Base-by-base conservation (phyloP, 2,329 filamentous ascomycete genomes). In the Fusarium continuum region DNA sequence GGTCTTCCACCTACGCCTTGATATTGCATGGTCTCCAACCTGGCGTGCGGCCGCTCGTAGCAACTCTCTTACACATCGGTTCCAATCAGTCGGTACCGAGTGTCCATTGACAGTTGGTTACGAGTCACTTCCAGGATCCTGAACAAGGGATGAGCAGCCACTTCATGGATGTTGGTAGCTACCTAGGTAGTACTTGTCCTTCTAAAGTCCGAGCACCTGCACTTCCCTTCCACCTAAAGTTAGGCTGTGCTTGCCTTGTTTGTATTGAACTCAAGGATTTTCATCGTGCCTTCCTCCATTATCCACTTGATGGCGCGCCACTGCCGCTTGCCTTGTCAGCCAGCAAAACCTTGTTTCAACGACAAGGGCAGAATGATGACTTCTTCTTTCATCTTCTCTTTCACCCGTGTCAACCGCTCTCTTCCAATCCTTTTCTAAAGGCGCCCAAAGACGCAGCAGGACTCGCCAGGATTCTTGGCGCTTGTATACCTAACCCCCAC, bases 321-420 rank as follows among this genome's bases (percentile, higher is more conserved):
- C 64, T 55, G 31, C 61, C 54, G 26, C 44, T 56, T 64, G 36
- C 45, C 53, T 55, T 55, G 41, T 43, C 53, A 48, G 35, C 54
- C 48, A 53, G 46, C 63, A 43, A 68, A 70, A 71, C 67, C 52
- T 70, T 70, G 62, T 57, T 64, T 64, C 57, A 63, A 68, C 67
- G 40, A 57, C 64, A 41, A 34, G 19, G 25, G 9, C n/a, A 32
- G 25, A 43, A 17, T 17, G 13, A 38, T 44, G 38, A 29, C 35
- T 44, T 38, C 49, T 31, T 48, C 22, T 23, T 28, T 17, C 47
- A 22, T 47, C 43, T 22, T 25, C 31, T 19, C 36, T 28, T 46
- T 25, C 13, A 6, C 16, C 44, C 13, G 36, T 28, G 35, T 26
- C 44, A 32, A 32, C 39, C 32, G 23, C 7, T 28, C 19, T 29